Evolutionary conservation across 192 early-diverging fungal genomes (phyloP), one percentile per base, ranked within the genome.

Genomic region (Polychytrium aggregatum): DNA sequence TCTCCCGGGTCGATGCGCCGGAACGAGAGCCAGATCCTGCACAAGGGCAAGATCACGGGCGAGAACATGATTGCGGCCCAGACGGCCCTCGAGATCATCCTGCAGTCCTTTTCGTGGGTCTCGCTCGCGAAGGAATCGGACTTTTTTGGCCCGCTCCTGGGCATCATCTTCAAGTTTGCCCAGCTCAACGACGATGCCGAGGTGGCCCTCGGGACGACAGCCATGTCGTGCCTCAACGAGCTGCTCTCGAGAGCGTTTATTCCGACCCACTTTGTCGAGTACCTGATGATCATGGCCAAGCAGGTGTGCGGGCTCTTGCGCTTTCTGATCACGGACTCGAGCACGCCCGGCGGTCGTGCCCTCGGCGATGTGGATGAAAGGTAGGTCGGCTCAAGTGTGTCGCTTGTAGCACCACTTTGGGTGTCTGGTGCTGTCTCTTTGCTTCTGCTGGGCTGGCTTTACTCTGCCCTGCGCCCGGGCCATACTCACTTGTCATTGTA

Each of bases 171-270:
- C 41, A 43, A 45, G 20, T 53, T 31, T 25, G 39, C 27, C 6
- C 41, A 53, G 35, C 31, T 53, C 21, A 44, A 34, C 21, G 43
- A 53, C n/a, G 11, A 9, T 21, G 7, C 6, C 16, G 21, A 20
- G 4, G 46, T 49, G 2, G 42, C 6, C 18, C 40, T 53, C 21
- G 52, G 52, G 5, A 10, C 41, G 2, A 6, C 7, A 34, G 43
- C 21, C 14, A 53, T 53, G 44, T 6, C 52, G 13, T 35, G 39
- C 42, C 16, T 53, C 21, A 53, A 53, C 41, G 52, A 53, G 42
- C 2, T 53, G 6, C 7, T 53, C 6, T 6, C 52, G 2, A 2
- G 52, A 2, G 47, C 48, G 6, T 53, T 20, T 30, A 43, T 49
- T 6, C 52, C 52, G 22, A 6, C 16, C 4, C 9, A 18, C 4